Conservation (phyloP, 2,329 filamentous ascomycete species). For the Rosellinia necatrix region DNA sequence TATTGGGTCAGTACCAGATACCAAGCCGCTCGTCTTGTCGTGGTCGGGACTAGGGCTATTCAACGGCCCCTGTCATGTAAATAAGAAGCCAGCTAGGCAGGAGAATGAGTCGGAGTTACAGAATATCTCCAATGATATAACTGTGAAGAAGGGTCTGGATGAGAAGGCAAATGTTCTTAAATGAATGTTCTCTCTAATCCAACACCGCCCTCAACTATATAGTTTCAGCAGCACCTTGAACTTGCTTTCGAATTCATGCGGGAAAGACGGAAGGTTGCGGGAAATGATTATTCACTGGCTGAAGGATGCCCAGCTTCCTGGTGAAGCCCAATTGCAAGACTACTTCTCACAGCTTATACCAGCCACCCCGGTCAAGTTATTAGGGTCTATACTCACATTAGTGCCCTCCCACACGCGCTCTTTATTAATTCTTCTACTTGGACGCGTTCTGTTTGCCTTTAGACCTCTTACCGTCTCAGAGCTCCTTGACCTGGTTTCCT, state of each 20-base stretch:
- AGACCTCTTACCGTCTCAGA: neutral
- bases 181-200: neutral
- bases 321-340: neutral
- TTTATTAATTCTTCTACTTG: neutral
- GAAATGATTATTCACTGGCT: neutral
- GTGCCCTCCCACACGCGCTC: neutral
- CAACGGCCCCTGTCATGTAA: neutral
- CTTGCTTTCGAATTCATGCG: neutral
- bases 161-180: neutral
- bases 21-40: too few relatives aligned
- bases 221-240: neutral
- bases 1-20: too few relatives aligned
- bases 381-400: neutral
- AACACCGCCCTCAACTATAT: neutral
- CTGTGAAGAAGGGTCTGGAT: neutral
- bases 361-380: neutral
- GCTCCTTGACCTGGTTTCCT: neutral
- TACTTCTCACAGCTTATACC: constrained; percentile 1
- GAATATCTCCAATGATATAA: neutral
- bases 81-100: neutral
- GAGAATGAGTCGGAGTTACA: neutral
- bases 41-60: neutral
- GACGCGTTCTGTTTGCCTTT: neutral
- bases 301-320: neutral
- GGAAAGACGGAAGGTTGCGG: neutral